Conservation (phyloP, 352 stramenopile genomes). For the Phytophthora quininea region DNA sequence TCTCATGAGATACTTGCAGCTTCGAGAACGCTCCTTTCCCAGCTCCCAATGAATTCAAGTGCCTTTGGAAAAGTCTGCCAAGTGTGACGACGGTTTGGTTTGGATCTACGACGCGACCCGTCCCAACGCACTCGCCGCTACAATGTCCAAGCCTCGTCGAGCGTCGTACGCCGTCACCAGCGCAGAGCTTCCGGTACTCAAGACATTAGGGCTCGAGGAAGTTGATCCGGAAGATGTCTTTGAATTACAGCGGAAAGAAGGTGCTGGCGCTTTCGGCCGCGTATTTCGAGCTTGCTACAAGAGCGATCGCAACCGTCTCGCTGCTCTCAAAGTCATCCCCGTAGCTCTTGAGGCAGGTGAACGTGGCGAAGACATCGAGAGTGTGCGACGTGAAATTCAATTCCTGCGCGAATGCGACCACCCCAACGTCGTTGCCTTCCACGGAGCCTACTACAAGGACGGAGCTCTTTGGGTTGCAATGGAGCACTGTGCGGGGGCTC, state of each 20-base stretch:
- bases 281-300: constrained; percentile 73
- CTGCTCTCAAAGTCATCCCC: constrained; percentile 78
- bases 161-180: constrained; percentile 36
- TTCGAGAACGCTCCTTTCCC: constrained; percentile 15
- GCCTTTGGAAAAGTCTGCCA: constrained; percentile 7
- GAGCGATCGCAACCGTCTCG: constrained; percentile 39
- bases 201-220: constrained; percentile 61
- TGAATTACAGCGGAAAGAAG: constrained; percentile 78
- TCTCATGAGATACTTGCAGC: background rate
- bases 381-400: constrained; percentile 72
- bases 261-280: constrained; percentile 67
- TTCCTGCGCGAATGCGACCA: constrained; percentile 79
- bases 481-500: constrained; percentile 90
- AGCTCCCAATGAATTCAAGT: constrained; percentile 13
- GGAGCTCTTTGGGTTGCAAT: constrained; percentile 89
- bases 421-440: constrained; percentile 80
- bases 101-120: constrained; percentile 16
- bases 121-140: constrained; percentile 38
- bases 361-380: constrained; percentile 71
- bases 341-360: constrained; percentile 66
- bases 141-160: constrained; percentile 52
- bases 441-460: constrained; percentile 83
- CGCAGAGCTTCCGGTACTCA: constrained; percentile 43
- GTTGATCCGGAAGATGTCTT: constrained; percentile 73
- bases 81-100: constrained; percentile 16